These are phyloP conservation scores for Colletotrichum tropicale DNA, from an alignment of 2,329 filamentous ascomycete genomes.

Conservation along the genomic window DNA sequence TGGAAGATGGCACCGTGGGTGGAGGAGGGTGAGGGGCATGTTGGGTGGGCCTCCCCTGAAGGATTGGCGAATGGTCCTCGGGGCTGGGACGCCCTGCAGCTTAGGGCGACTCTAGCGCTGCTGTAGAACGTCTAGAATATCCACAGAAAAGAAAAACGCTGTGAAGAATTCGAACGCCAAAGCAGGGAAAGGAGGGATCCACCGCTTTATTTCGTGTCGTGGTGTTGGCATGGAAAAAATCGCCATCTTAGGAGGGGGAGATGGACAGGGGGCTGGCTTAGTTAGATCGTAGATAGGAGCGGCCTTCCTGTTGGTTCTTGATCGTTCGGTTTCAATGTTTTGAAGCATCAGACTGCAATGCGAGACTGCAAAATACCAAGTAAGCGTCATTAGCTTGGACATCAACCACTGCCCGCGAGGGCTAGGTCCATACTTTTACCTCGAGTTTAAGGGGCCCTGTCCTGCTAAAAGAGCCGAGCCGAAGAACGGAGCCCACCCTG, in stretches of 20 bases:
- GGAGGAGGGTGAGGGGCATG: background rate
- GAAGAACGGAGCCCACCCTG: conserved; percentile 2
- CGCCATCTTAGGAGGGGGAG: background rate
- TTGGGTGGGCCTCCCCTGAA: background rate
- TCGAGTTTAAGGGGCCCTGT: background rate
- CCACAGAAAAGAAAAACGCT: background rate
- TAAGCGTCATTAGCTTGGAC: background rate
- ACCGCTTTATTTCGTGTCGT: background rate
- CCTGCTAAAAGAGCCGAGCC: conserved; percentile 1
- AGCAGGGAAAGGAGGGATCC: background rate
- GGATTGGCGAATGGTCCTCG: background rate
- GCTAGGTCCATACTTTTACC: background rate
- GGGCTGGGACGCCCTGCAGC: background rate
- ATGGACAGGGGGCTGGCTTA: background rate
- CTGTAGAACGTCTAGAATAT: background rate
- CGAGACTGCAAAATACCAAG: background rate
- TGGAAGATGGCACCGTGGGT: background rate
- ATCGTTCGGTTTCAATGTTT: background rate
- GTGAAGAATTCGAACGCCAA: background rate
- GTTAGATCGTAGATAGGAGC: background rate
- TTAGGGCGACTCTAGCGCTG: background rate
- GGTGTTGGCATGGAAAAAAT: background rate
- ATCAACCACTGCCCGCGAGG: background rate
- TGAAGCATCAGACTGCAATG: background rate
- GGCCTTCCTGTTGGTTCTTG: background rate